Percentiles rank a stretch among this genome's conserved stretches.
These are phyloP conservation scores for Claviceps maximensis DNA, from an alignment of 2,329 filamentous ascomycete species.

Conservation along the genomic window DNA sequence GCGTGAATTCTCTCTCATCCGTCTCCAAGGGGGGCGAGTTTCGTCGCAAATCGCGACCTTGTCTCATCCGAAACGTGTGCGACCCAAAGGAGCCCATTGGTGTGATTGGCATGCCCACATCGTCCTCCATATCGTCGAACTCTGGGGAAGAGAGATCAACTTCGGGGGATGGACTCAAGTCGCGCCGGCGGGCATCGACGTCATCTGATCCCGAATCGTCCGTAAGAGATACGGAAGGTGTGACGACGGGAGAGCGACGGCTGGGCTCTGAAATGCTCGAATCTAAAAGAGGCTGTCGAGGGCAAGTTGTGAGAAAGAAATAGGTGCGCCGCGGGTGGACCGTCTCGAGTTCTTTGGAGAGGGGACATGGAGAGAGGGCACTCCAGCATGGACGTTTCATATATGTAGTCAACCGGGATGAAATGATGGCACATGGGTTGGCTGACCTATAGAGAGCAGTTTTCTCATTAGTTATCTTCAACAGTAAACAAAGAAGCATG, in stretches of 20 bases:
- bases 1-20: constrained; percentile 93
- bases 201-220: constrained; percentile 50
- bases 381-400: constrained; percentile 78
- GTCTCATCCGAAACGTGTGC: constrained; percentile 21
- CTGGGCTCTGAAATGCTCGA: constrained; percentile 17
- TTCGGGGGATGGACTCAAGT: constrained; percentile 82
- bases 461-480: not conserved
- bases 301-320: constrained; percentile 86
- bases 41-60: constrained; percentile 39
- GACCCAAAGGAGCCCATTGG: constrained; percentile 52
- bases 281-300: constrained; percentile 65
- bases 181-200: constrained; percentile 52
- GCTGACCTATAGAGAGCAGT: constrained; percentile 53
- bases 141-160: constrained; percentile 81
- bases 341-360: constrained; percentile 85
- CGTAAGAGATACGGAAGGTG: constrained; percentile 63
- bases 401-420: constrained; percentile 78
- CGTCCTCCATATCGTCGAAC: constrained; percentile 60
- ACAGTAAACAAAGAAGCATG: not conserved
- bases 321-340: constrained; percentile 91
- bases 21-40: constrained; percentile 81
- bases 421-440: constrained; percentile 90
- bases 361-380: constrained; percentile 64
- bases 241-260: constrained; percentile 45
- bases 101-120: constrained; percentile 43